phyloP scores from a whole-genome alignment of 2,329 filamentous ascomycete genomes.

The Colletotrichum karsti region DNA sequence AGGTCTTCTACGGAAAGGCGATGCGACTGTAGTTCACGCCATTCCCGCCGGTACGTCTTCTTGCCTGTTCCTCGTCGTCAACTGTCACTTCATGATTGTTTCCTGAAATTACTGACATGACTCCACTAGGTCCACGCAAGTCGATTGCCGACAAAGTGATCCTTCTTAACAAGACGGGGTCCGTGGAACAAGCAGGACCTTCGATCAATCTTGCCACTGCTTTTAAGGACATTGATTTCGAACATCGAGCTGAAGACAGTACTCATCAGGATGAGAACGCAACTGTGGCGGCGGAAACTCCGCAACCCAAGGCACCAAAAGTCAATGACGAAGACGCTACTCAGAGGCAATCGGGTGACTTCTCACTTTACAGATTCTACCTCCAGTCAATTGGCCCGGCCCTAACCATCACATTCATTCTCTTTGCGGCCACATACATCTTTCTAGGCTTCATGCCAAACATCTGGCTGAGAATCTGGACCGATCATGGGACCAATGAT shows the following conservation, averaged over 20 bases:
- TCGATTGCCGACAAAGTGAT: not conserved
- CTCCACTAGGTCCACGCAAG: not conserved
- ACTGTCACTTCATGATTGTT: not conserved
- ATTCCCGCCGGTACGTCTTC: not conserved
- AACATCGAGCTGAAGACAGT: not conserved
- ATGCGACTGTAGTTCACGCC: constrained; percentile 25
- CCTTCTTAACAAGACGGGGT: not conserved
- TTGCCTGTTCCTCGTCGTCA: not conserved
- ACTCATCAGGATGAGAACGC: not conserved
- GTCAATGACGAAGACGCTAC: not conserved
- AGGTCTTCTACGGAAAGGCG: constrained; percentile 30
- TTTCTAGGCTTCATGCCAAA: constrained; percentile 14
- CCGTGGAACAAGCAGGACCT: not conserved
- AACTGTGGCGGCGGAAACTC: not conserved
- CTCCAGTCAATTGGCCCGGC: not conserved
- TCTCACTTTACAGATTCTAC: constrained; percentile 13
- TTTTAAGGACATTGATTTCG: not conserved
- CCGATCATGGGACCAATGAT: constrained; percentile 7
- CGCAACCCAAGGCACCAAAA: not conserved
- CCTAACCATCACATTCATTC: constrained; percentile 20
- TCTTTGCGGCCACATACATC: constrained; percentile 4
- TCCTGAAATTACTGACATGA: not conserved
- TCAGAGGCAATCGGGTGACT: constrained; percentile 14
- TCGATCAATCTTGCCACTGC: not conserved
- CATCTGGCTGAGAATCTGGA: constrained; percentile 21